Percentiles rank a stretch among this genome's conserved stretches.
phyloP scores from a whole-genome alignment of 2,329 filamentous ascomycete species.

The Fusarium subtropicale region DNA sequence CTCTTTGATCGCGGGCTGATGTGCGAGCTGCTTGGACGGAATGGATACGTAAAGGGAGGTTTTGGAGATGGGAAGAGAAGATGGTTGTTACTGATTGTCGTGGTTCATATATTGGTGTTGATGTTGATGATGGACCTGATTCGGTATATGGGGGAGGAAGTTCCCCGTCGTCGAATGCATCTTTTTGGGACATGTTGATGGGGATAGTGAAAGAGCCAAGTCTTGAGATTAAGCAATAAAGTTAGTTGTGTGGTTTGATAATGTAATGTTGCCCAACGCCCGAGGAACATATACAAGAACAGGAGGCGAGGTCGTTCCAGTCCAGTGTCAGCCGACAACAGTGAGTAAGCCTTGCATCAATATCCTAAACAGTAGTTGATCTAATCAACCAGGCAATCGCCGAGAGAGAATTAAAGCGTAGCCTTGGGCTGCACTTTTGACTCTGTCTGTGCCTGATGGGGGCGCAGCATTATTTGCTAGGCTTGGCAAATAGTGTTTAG shows the following conservation, averaged over 20 bases:
- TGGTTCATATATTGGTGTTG: constrained; percentile 3
- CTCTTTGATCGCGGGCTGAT: constrained; percentile 52
- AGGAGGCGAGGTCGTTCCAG: neutral
- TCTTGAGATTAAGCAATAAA: neutral
- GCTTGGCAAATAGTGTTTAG: constrained; percentile 21
- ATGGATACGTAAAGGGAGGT: constrained; percentile 54
- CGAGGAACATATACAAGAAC: constrained; percentile 13
- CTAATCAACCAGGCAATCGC: constrained; percentile 14
- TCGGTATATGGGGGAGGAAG: constrained; percentile 45
- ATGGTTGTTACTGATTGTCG: constrained; percentile 44
- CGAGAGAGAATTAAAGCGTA: neutral
- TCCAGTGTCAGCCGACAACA: constrained; percentile 24
- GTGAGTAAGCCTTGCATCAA: constrained; percentile 33
- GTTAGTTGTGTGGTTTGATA: constrained; percentile 1
- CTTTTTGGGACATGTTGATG: constrained; percentile 29
- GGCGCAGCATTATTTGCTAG: constrained; percentile 23
- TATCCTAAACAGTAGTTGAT: neutral
- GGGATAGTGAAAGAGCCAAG: constrained; percentile 9
- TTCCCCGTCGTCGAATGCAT: constrained; percentile 34
- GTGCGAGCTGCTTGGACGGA: constrained; percentile 50
- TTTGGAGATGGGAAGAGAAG: constrained; percentile 52
- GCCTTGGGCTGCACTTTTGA: constrained; percentile 24
- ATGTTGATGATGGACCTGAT: constrained; percentile 30
- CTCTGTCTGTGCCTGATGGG: constrained; percentile 6
- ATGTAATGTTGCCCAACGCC: constrained; percentile 17